A percentile compares a stretch with the other conserved stretches of the same genome.
Conservation (phyloP, 305 asterid genomes). For the Plantago coronopus region DNA sequence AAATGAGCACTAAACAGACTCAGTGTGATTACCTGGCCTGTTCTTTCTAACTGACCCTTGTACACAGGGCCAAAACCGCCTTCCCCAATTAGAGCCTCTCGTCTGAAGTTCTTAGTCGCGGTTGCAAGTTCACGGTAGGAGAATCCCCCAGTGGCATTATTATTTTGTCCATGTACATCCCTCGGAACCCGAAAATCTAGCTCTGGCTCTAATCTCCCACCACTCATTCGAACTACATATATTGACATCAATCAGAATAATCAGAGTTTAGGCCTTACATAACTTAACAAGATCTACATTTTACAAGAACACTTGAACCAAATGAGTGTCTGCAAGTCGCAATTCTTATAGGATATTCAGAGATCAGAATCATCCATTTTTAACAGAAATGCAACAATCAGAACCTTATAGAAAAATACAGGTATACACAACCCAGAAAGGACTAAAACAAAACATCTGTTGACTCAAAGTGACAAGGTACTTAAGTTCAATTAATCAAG, state of each 20-base stretch:
- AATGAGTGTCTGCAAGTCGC: too few relatives aligned
- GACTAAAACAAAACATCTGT: too few relatives aligned
- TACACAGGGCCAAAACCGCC: slow-evolving; percentile 48
- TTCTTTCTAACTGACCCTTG: slow-evolving; percentile 29
- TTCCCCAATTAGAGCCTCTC: slow-evolving; percentile 34
- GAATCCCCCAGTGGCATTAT: slow-evolving; percentile 19
- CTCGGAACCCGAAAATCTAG: slow-evolving; percentile 15
- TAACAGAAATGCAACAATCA: too few relatives aligned
- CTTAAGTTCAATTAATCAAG: too few relatives aligned
- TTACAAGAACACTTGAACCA: too few relatives aligned
- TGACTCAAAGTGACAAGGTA: too few relatives aligned
- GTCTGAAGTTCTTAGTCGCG: slow-evolving; percentile 39
- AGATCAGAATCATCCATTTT: too few relatives aligned
- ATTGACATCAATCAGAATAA: background rate
- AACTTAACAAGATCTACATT: too few relatives aligned
- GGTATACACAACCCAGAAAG: too few relatives aligned
- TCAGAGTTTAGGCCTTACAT: background rate
- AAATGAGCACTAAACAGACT: background rate
- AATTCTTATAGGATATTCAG: too few relatives aligned
- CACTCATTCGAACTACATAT: slow-evolving; percentile 21
- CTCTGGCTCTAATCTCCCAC: slow-evolving; percentile 9
- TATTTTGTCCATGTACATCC: slow-evolving; percentile 19
- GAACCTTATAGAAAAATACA: too few relatives aligned
- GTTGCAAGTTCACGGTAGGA: slow-evolving; percentile 39
- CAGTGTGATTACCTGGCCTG: slow-evolving; percentile 26